Conservation (phyloP, 352 stramenopile genomes). For the Phytophthora parvispora region DNA sequence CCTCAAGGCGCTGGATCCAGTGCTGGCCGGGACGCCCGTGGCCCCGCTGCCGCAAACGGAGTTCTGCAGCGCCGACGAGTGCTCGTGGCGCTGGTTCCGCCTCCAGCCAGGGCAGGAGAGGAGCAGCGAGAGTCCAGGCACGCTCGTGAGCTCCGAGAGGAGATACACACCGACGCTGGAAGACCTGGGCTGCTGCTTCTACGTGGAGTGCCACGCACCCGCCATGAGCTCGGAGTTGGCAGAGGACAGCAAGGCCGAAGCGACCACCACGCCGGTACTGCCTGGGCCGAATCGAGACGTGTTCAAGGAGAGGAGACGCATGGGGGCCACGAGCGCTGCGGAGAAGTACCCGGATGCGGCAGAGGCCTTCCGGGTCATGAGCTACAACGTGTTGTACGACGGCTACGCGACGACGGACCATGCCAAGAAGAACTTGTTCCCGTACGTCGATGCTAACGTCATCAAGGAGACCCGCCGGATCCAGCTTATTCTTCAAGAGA, state of each 20-base stretch:
- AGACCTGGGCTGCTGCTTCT: constrained; percentile 60
- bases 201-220: constrained; percentile 66
- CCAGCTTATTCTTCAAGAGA: constrained; percentile 81
- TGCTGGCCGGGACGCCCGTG: constrained; percentile 59
- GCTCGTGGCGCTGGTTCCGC: constrained; percentile 71
- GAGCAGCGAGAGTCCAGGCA: not conserved
- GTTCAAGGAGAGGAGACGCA: constrained; percentile 48
- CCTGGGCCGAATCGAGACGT: constrained; percentile 60
- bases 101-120: constrained; percentile 18
- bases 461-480: constrained; percentile 79
- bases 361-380: constrained; percentile 79
- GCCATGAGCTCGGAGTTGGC: constrained; percentile 37
- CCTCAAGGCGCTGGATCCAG: constrained; percentile 57
- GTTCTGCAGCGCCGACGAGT: constrained; percentile 74
- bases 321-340: constrained; percentile 22
- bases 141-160: constrained; percentile 26
- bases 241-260: constrained; percentile 42
- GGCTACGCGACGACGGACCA: constrained; percentile 75
- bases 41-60: constrained; percentile 61
- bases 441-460: constrained; percentile 53
- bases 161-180: constrained; percentile 51
- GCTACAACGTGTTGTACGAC: constrained; percentile 84
- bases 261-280: constrained; percentile 48
- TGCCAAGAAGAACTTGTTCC: constrained; percentile 68
- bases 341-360: constrained; percentile 12